Conservation (phyloP, 1,284 basidiomycete species). For the Leccinum glutinopallens region DNA sequence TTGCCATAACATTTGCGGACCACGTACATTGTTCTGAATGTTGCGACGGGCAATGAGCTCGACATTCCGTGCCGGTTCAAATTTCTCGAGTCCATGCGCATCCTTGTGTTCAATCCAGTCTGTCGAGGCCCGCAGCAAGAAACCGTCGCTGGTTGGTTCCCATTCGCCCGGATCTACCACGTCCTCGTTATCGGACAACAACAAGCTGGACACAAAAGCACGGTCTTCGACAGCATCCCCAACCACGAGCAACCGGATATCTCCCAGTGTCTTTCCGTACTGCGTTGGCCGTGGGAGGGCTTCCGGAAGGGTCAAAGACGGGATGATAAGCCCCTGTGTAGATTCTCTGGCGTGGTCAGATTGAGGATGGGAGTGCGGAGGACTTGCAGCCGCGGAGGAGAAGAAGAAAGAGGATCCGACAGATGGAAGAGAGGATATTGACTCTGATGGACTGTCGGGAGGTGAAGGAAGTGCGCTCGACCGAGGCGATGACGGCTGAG, state of each 20-base stretch:
- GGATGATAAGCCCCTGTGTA: constrained; percentile 63
- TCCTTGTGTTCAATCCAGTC: constrained; percentile 69
- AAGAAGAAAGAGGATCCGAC: constrained; percentile 77
- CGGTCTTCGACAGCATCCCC: constrained; percentile 41
- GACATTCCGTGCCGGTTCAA: constrained; percentile 62
- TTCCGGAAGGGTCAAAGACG: constrained; percentile 63
- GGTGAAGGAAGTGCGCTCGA: constrained; percentile 52
- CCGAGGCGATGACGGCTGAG: constrained; percentile 47
- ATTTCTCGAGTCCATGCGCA: constrained; percentile 62
- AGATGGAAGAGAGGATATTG: constrained; percentile 69
- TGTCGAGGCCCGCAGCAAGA: constrained; percentile 57
- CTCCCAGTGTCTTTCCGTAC: constrained; percentile 66
- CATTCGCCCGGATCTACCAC: constrained; percentile 59
- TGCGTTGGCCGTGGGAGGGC: constrained; percentile 59
- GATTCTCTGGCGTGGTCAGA: constrained; percentile 47
- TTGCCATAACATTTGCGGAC: not conserved
- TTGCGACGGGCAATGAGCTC: constrained; percentile 48
- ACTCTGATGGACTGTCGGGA: constrained; percentile 60
- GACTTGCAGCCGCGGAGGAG: constrained; percentile 66
- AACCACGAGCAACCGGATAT: constrained; percentile 56
- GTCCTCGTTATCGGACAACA: constrained; percentile 65
- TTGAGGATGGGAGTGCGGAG: constrained; percentile 44
- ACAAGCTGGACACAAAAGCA: constrained; percentile 36
- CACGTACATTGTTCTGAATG: constrained; percentile 24
- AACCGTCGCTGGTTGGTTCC: constrained; percentile 48